Base-by-base conservation (phyloP, 1,284 basidiomycete species). In the Heterobasidion occidentale region DNA sequence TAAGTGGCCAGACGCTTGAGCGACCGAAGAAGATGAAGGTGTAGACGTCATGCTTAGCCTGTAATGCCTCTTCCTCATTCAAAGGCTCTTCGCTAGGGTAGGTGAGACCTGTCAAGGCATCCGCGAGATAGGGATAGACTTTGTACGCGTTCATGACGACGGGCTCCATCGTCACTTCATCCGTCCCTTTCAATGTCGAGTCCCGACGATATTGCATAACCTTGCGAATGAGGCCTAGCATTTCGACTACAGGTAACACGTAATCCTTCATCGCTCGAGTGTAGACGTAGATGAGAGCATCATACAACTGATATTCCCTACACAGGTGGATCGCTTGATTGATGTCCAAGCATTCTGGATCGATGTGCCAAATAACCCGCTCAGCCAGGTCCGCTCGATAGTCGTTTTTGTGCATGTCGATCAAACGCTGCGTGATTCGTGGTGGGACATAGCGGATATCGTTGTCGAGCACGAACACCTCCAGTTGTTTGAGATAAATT, bases 261-360 rank as follows among this genome's bases (percentile, higher is more conserved):
- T 89, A 98, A 68, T 99, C 97, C 57, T 78, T 78, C 64, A 99
- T 72, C 2, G 93, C 92, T 45, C 87, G 80, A 11, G 89, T 97
- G 70, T 94, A 97, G 42, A 99, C 88, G 67, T 98, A 95, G 59
- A 96, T 89, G 59, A 99, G 79, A 0, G 96, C 95, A 66, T 98
- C 96, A 74, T 94, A 98, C 2, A 99, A 79, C 35, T 80, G 77
- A 64, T 93, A 83, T 55, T 77, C 78, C 65, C 92, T 86, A 66
- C 97, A 99, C 4, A 99, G 76, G 15, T 73, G 80, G 59, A 98
- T 87, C 1, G 90, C 89, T 70, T 98, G 97, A 67, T 99, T 91
- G 68, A 98, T 87, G 67, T 99, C 97, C 57, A 99, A 75, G 63
- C 88, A 92, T 14, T 82, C 75, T 0, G 96, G 94, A 62, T 98